Conservation (phyloP, 768 basidiomycete species). For the Boletus insuetus region DNA sequence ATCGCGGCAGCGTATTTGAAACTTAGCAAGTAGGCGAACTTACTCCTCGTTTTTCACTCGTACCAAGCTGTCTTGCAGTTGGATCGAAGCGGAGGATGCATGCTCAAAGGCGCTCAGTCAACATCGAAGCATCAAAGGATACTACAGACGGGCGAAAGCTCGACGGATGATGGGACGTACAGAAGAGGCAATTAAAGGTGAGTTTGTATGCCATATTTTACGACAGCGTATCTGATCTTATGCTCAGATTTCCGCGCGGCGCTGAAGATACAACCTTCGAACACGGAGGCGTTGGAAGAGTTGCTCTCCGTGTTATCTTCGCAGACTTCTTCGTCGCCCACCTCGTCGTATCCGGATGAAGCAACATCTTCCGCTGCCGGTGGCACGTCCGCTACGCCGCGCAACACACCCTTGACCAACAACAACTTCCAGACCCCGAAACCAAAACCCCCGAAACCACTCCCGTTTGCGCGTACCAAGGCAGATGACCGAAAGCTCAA, state of each 20-base stretch:
- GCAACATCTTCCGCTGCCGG: conserved; percentile 30
- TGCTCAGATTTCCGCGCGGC: conserved; percentile 57
- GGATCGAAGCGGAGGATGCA: conserved; percentile 69
- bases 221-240: neutral
- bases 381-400: conserved; percentile 15
- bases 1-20: conserved; percentile 74
- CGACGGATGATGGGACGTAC: conserved; percentile 54
- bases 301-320: conserved; percentile 40
- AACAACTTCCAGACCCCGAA: conserved; percentile 38
- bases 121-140: conserved; percentile 66
- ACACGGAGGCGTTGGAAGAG: conserved; percentile 59
- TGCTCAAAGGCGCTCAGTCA: conserved; percentile 64
- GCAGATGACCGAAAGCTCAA: conserved; percentile 55
- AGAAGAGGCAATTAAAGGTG: conserved; percentile 63
- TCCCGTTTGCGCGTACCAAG: conserved; percentile 51
- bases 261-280: conserved; percentile 61
- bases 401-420: conserved; percentile 14
- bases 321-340: conserved; percentile 9
- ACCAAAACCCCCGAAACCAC: conserved; percentile 42
- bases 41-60: conserved; percentile 5
- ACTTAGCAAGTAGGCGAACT: conserved; percentile 54
- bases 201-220: neutral
- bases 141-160: conserved; percentile 68
- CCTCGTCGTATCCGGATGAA: conserved; percentile 16
- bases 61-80: conserved; percentile 41